Evolutionary conservation across 352 stramenopile species (phyloP).

Genomic region (Paralagenidium karlingii): DNA sequence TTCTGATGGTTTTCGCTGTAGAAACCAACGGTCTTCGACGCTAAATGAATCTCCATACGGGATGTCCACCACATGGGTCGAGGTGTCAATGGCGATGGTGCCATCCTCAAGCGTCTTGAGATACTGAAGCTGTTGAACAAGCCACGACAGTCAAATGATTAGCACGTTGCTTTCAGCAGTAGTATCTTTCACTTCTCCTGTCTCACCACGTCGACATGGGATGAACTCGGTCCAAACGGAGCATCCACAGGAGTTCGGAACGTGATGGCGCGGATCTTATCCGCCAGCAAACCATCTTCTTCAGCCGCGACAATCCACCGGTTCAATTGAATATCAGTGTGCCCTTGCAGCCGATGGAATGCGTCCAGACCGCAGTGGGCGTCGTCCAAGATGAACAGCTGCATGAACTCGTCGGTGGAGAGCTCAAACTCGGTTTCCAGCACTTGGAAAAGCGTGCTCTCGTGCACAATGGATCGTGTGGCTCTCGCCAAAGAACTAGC

Average conservation of each 20-base stretch:
- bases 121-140: constrained; percentile 40
- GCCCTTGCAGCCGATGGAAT: constrained; percentile 41
- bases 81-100: constrained; percentile 50
- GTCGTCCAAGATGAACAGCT: constrained; percentile 48
- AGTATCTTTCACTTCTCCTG: background rate
- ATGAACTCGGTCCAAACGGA: constrained; percentile 71
- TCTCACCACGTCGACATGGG: constrained; percentile 60
- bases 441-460: background rate
- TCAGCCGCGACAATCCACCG: constrained; percentile 41
- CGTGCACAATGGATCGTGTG: too few relatives aligned
- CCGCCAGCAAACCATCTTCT: constrained; percentile 21
- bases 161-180: background rate
- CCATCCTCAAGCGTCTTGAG: constrained; percentile 26
- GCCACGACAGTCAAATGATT: background rate
- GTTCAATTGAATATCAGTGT: constrained; percentile 61
- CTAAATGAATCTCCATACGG: constrained; percentile 82
- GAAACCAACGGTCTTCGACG: constrained; percentile 71
- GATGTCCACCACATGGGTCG: constrained; percentile 69
- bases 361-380: constrained; percentile 55
- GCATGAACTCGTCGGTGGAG: constrained; percentile 55
- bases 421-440: constrained; percentile 44
- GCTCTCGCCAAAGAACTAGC: too few relatives aligned
- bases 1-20: constrained; percentile 25
- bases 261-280: constrained; percentile 47
- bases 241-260: constrained; percentile 69